Base-by-base conservation (phyloP, 495 filamentous ascomycete genomes). In the Bacidia rubella region DNA sequence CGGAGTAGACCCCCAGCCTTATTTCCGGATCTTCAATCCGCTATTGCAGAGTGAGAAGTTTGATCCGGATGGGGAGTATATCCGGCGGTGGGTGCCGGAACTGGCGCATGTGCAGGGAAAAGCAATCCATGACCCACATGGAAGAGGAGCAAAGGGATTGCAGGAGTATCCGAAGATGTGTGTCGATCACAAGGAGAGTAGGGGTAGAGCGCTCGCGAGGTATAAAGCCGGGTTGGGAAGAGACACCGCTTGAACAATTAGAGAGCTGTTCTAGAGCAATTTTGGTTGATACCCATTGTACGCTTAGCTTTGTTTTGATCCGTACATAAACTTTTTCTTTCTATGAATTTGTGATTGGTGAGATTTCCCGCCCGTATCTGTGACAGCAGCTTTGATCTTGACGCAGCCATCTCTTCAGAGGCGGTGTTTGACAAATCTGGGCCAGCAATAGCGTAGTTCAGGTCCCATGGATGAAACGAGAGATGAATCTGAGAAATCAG, bases 351-450 rank as follows among this genome's bases (percentile, higher is more conserved):
- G n/a, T n/a, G n/a, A n/a, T n/a, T n/a, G n/a, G n/a, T n/a, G n/a
- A n/a, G n/a, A 76, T 94, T 84, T 93, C 71, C 76, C 80, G 75
- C 86, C 87, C 83, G 87, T 94, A 94, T 94, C 87, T 94, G 87
- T 93, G 84, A 87, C 80, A 77, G 75, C 72, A 81, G 73, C 75
- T 74, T 78, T 73, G 66, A 70, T 71, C 86, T 81, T 65, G 71
- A 74, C 74, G 73, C 68, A 74, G 73, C 82, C 79, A 80, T 87
- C 87, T 90, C 87, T 86, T 90, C 87, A 83, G 79, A 73, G 82
- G 83, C 84, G 78, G 50, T 58, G 57, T 42, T 54, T 58, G 23
- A 51, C 62, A n/a, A 62, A 59, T 55, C 61, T 17, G 56, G 60
- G 56, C 52, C 53, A 49, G 9, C 15, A 22, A 5, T 38, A 23